These are phyloP conservation scores for Boletus speciosus DNA, from an alignment of 768 basidiomycete species.

Conservation along the genomic window DNA sequence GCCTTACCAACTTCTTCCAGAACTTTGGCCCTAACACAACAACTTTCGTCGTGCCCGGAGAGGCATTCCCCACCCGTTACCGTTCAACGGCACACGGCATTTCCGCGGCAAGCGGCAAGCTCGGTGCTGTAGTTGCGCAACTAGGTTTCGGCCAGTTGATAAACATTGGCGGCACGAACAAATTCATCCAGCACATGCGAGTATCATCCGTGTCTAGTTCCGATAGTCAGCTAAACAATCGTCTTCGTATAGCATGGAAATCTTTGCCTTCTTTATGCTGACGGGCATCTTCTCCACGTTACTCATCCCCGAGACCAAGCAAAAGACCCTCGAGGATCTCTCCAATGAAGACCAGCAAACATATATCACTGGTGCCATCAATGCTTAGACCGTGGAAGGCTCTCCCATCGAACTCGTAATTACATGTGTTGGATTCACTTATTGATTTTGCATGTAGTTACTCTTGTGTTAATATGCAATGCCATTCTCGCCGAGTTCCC, in stretches of 20 bases:
- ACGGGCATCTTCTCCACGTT: conserved; percentile 81
- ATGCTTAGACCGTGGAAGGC: conserved; percentile 6
- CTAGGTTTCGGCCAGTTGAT: conserved; percentile 68
- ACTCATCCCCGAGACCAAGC: conserved; percentile 77
- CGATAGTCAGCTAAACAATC: conserved; percentile 2
- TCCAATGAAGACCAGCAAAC: conserved; percentile 67
- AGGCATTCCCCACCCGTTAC: conserved; percentile 85
- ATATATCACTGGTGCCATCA: conserved; percentile 41
- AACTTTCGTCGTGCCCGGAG: conserved; percentile 79
- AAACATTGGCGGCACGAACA: conserved; percentile 63
- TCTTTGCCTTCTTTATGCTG: conserved; percentile 85
- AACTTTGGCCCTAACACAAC: conserved; percentile 84
- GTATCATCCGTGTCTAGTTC: conserved; percentile 22
- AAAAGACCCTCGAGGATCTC: conserved; percentile 60
- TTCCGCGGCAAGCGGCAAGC: conserved; percentile 77
- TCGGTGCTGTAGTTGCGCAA: conserved; percentile 79
- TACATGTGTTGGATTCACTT: neutral
- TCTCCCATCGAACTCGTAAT: neutral
- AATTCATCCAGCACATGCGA: conserved; percentile 67
- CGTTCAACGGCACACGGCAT: conserved; percentile 84
- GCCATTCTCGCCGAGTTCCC: neutral
- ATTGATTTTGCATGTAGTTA: neutral
- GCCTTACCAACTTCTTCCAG: conserved; percentile 87
- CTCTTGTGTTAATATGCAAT: conserved; percentile 6
- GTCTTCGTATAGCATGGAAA: conserved; percentile 50